These are phyloP conservation scores for Aspergillus bridgeri DNA, from an alignment of 495 filamentous ascomycete genomes.

Conservation along the genomic window DNA sequence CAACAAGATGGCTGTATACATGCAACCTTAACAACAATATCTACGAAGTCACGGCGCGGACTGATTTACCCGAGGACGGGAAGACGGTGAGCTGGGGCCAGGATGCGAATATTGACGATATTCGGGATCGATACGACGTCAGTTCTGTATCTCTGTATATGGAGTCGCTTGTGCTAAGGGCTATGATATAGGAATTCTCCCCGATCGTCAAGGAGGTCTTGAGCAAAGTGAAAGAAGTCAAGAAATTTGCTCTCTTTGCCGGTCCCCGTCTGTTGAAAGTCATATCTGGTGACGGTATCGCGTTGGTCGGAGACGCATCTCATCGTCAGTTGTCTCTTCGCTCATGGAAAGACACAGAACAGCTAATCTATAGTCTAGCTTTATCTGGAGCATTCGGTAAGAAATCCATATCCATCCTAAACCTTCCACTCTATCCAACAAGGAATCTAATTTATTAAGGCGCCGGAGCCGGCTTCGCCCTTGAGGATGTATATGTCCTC, in stretches of 20 bases:
- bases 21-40: constrained; percentile 20
- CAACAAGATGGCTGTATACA: constrained; percentile 22
- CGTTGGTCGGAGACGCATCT: constrained; percentile 28
- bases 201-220: constrained; percentile 18
- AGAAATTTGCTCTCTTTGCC: constrained; percentile 25
- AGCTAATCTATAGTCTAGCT: constrained; percentile 5
- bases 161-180: not conserved
- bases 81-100: constrained; percentile 23
- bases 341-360: not conserved
- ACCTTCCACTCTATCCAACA: no score
- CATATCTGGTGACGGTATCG: constrained; percentile 12
- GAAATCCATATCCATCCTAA: not conserved
- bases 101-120: constrained; percentile 14
- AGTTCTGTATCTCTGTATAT: not conserved
- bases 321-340: constrained; percentile 15
- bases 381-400: constrained; percentile 26
- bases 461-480: constrained; percentile 56
- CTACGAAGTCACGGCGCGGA: constrained; percentile 22
- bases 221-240: constrained; percentile 14
- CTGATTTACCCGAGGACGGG: constrained; percentile 10
- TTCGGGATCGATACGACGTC: constrained; percentile 16
- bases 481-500: constrained; percentile 58
- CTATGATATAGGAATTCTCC: constrained; percentile 16
- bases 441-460: constrained; percentile 26
- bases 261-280: constrained; percentile 16